phyloP scores from a whole-genome alignment of 345 rosid genomes.

The Populus deltoides region DNA sequence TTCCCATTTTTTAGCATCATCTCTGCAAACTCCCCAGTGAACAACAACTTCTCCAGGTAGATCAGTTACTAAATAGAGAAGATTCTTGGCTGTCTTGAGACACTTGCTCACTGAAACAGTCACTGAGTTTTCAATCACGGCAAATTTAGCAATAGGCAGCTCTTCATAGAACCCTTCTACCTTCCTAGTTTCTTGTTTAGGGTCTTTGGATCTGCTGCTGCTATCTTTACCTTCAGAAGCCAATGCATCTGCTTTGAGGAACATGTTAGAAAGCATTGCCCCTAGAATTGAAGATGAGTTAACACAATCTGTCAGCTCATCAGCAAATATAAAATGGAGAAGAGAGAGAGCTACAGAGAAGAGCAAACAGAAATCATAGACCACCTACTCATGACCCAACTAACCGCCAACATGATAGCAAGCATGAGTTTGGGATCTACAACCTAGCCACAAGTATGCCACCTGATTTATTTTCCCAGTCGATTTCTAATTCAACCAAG shows the following conservation, averaged over 20 bases:
- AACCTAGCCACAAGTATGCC: slow-evolving; percentile 12
- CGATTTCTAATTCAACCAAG: background rate
- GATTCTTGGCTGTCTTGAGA: slow-evolving; percentile 55
- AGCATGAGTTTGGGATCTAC: slow-evolving; percentile 11
- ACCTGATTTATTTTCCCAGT: slow-evolving; percentile 11
- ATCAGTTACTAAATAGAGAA: slow-evolving; percentile 71
- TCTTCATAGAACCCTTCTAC: slow-evolving; percentile 73
- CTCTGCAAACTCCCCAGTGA: slow-evolving; percentile 98
- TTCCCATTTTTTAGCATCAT: slow-evolving; percentile 69
- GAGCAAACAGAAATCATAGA: background rate
- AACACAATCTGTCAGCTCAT: slow-evolving; percentile 19
- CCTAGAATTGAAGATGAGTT: slow-evolving; percentile 45
- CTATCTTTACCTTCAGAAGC: slow-evolving; percentile 31
- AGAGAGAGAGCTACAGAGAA: background rate
- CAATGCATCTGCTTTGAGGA: slow-evolving; percentile 45
- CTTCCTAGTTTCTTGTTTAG: slow-evolving; percentile 39
- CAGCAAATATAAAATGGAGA: slow-evolving; percentile 5
- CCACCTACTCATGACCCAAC: background rate
- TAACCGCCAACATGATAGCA: slow-evolving; percentile 4
- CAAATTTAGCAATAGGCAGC: slow-evolving; percentile 53
- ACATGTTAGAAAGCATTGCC: slow-evolving; percentile 49
- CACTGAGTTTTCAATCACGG: slow-evolving; percentile 46
- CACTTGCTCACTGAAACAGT: slow-evolving; percentile 65
- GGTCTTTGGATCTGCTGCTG: slow-evolving; percentile 29
- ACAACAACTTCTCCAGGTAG: slow-evolving; percentile 74